phyloP scores from a whole-genome alignment of 2,329 filamentous ascomycete species.

The Talaromyces sp. region DNA sequence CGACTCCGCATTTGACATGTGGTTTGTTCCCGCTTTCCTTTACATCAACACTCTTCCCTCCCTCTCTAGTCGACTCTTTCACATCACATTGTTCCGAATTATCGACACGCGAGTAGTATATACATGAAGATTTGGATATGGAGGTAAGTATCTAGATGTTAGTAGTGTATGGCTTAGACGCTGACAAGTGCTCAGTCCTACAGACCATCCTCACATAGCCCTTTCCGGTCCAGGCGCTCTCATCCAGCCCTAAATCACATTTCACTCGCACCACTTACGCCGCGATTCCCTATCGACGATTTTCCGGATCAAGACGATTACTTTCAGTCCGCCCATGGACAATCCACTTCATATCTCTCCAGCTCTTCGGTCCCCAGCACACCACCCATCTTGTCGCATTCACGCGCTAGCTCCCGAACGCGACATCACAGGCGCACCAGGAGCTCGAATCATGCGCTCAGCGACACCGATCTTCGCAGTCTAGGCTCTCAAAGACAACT shows the following conservation, averaged over 20 bases:
- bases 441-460: conserved; percentile 33
- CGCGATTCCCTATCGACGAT: conserved; percentile 52
- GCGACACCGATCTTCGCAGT: conserved; percentile 35
- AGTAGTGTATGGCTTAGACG: no score
- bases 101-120: background rate
- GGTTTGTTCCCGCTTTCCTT: conserved; percentile 1
- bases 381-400: conserved; percentile 42
- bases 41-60: background rate
- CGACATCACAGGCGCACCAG: conserved; percentile 33
- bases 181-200: background rate
- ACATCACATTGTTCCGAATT: background rate
- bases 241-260: conserved; percentile 59
- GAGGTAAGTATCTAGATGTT: background rate
- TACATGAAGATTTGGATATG: background rate
- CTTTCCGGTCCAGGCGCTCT: conserved; percentile 50
- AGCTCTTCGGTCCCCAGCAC: conserved; percentile 43
- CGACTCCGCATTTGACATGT: conserved; percentile 19
- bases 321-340: conserved; percentile 27
- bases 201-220: conserved; percentile 24
- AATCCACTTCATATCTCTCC: conserved; percentile 38
- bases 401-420: conserved; percentile 38
- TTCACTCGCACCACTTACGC: conserved; percentile 59
- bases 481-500: conserved; percentile 21
- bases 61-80: background rate
- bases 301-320: conserved; percentile 36